Percentiles rank a stretch among this genome's conserved stretches.
Conservation (phyloP, 805 yeast species). For the Jamesozyma gamospora region DNA sequence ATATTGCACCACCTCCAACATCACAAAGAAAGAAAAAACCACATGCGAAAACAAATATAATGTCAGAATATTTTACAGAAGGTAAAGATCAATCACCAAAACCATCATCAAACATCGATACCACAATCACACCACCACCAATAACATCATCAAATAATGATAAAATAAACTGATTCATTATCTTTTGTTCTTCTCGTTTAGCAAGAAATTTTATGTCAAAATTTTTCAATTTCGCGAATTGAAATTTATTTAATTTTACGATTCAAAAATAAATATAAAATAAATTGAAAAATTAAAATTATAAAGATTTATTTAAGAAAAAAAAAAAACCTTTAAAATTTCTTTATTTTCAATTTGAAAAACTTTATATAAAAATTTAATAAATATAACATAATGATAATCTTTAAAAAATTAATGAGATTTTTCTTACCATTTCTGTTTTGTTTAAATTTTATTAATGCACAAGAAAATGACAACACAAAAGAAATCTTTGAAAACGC, state of each 20-base stretch:
- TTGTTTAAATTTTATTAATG: background rate
- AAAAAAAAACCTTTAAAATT: too few species aligned
- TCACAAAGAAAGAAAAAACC: slow-evolving; percentile 12
- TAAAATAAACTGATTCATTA: too few species aligned
- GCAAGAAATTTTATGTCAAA: too few species aligned
- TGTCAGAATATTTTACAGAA: slow-evolving; percentile 26
- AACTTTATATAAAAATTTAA: too few species aligned
- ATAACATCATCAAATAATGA: background rate
- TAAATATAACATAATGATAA: too few species aligned
- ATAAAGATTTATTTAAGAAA: too few species aligned
- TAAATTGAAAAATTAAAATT: background rate
- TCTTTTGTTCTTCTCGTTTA: too few species aligned
- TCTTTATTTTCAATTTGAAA: too few species aligned
- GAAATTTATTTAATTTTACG: too few species aligned
- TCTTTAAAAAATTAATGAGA: too few species aligned
- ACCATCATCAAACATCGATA: background rate
- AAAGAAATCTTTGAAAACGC: slow-evolving; percentile 41
- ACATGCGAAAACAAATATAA: slow-evolving; percentile 5
- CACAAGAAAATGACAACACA: background rate
- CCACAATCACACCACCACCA: slow-evolving; percentile 9
- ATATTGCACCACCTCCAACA: slow-evolving; percentile 7
- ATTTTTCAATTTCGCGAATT: too few species aligned
- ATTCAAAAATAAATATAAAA: background rate
- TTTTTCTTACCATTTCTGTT: background rate
- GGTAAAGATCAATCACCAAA: slow-evolving; percentile 22